Conservation (phyloP, 1,284 basidiomycete species). For the Apiotrichum siamense region DNA sequence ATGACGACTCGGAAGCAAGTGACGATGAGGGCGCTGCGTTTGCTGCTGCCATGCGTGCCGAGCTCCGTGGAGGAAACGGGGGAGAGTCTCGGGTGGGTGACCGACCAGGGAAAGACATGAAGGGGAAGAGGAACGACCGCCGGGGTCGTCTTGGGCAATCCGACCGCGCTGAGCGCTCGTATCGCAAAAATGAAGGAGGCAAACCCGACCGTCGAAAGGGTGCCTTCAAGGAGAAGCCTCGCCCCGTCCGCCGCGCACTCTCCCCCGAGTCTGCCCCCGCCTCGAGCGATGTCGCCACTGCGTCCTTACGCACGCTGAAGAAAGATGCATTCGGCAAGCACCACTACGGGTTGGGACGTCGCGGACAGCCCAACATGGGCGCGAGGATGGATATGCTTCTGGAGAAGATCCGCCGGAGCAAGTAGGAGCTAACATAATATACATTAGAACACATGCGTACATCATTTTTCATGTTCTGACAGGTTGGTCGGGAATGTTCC, state of each 20-base stretch:
- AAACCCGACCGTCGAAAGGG: constrained; percentile 1
- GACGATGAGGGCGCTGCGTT: constrained; percentile 9
- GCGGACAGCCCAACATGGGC: constrained; percentile 48
- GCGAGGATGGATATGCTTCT: constrained; percentile 47
- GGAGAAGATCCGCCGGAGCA: constrained; percentile 45
- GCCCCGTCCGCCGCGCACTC: background rate
- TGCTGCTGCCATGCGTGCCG: constrained; percentile 4
- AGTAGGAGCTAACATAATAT: constrained; percentile 7
- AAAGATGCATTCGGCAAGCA: constrained; percentile 38
- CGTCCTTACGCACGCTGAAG: constrained; percentile 26
- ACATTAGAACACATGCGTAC: constrained; percentile 6
- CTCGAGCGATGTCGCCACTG: background rate
- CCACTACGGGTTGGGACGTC: constrained; percentile 13
- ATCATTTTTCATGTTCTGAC: background rate
- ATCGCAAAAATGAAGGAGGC: background rate
- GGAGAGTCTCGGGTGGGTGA: background rate
- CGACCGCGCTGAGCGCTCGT: background rate
- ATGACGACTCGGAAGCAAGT: constrained; percentile 1
- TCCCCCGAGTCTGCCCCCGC: background rate
- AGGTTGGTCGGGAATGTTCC: no score
- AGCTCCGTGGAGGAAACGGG: background rate
- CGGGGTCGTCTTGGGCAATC: background rate
- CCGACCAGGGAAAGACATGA: background rate
- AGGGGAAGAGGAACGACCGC: background rate
- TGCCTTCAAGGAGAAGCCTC: background rate